Evolutionary conservation across 176 grass and related monocot species (phyloP), one percentile per base, ranked within the genome.

Genomic region (Carex cristatella): DNA sequence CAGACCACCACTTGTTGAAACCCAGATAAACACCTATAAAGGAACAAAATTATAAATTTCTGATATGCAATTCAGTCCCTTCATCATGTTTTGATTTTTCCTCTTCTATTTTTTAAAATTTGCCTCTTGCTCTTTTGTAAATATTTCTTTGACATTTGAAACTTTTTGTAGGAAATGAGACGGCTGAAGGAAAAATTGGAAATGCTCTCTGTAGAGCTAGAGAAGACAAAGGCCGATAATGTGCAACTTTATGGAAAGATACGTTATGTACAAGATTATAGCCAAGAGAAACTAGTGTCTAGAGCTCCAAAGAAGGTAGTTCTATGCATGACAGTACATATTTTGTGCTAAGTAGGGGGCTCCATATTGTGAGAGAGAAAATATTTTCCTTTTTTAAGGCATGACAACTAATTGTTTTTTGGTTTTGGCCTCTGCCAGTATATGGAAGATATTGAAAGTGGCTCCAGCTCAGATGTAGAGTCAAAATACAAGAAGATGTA

Each of bases 401-500:
- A 65, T 79, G 84, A 37, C 23, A 13, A 51, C 35, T 37, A 55
- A 53, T 15, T 83, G 53, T 60, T 12, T 59, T 44, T 13, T 81
- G 73, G 73, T 68, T n/a, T 86, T 65, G 44, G 33, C 58, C n/a
- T 61, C 76, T 70, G 66, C 19, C 88, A 99, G 97, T 95, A 92
- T 86, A 94, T 88, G 73, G 97, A 99, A 90, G 93, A 99, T 92
- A 54, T 99, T 94, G 97, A 99, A 94, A 99, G 93, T 85, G 91
- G 97, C 71, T 95, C 85, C 67, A 81, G 65, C 71, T 99, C 97
- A 84, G 97, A 99, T 89, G 97, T 99, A 66, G 97, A 99, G 87
- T 89, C 93, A 40, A 99, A 96, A 86, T 99, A 99, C 87, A 95
- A 92, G 86, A 99, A 94, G 85, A 95, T 99, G 88, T 99, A 99